Base-by-base conservation (phyloP, 2,329 filamentous ascomycete genomes). In the Colletotrichum incanum region DNA sequence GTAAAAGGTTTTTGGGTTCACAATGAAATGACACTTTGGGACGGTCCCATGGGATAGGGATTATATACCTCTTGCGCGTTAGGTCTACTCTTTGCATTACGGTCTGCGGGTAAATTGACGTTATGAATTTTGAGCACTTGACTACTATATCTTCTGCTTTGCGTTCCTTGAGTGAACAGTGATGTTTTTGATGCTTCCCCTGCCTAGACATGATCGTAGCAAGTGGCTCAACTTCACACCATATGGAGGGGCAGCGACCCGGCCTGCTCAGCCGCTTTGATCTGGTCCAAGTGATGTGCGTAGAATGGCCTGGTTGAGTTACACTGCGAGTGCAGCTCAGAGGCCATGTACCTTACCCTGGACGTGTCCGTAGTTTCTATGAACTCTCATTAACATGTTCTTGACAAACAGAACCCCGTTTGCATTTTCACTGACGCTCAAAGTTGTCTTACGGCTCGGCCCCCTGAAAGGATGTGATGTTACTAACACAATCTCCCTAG, bases 1-100 rank as follows among this genome's bases (percentile, higher is more conserved):
- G 87, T 96, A 94, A 87, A 88, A 74, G 75, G 69, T 69, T 67
- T 50, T 64, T 67, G 67, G 67, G 64, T 67, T 69, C 64, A 74
- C 60, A 72, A 65, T 31, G 64, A 67, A 61, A 67, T 74, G 71
- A 67, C 20, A 67, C 60, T 70, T 66, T 65, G 67, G 64, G 67
- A 74, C 61, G 28, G 28, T 72, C 65, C 67, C 64, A 67, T 41
- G 64, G 59, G 47, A 64, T 73, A 43, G 66, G 74, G 73, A 71
- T 65, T 74, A 71, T 75, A 76, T 75, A 77, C 74, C 74, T 76
- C 72, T 71, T 75, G 70, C 66, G 70, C 70, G 65, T 72, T 70
- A 70, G 54, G 68, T 63, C 68, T 28, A 55, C 47, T 70, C 59
- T 60, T 71, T 70, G 70, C 66, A 61, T 72, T 65, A 72, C 41